phyloP scores from a whole-genome alignment of 225 moss, liverwort and hornwort species.

The Straminergon stramineum region DNA sequence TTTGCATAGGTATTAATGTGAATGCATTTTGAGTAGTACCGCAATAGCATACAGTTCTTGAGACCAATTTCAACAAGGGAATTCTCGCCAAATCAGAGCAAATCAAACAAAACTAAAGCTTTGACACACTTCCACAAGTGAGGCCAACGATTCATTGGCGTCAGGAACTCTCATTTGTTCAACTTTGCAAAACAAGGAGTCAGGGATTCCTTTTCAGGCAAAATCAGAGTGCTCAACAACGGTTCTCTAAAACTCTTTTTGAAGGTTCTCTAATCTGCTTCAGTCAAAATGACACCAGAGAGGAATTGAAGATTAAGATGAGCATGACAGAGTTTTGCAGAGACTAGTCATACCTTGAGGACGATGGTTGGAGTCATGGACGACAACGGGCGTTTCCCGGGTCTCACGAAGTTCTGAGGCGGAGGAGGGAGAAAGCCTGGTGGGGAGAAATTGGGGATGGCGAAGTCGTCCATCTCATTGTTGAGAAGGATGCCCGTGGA shows the following conservation, averaged over 20 bases:
- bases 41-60: not conserved
- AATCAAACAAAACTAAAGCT: not conserved
- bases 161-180: not conserved
- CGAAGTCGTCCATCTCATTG: slow-evolving; percentile 86
- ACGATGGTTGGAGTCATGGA: slow-evolving; percentile 83
- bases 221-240: not conserved
- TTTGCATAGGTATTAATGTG: too few species aligned
- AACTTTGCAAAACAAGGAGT: not conserved
- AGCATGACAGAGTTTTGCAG: not conserved
- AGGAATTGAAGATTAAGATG: not conserved
- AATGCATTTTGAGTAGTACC: too few species aligned
- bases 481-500: slow-evolving; percentile 65
- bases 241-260: not conserved
- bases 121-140: not conserved
- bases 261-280: not conserved
- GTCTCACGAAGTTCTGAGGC: slow-evolving; percentile 52
- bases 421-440: slow-evolving; percentile 42
- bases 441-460: slow-evolving; percentile 20
- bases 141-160: not conserved
- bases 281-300: not conserved
- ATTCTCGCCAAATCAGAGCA: too few species aligned
- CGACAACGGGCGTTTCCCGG: slow-evolving; percentile 64
- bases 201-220: not conserved
- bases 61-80: not conserved
- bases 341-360: slow-evolving; percentile 32